Evolutionary conservation across 495 filamentous ascomycete genomes (phyloP).

Genomic region (Xylaria castorea): DNA sequence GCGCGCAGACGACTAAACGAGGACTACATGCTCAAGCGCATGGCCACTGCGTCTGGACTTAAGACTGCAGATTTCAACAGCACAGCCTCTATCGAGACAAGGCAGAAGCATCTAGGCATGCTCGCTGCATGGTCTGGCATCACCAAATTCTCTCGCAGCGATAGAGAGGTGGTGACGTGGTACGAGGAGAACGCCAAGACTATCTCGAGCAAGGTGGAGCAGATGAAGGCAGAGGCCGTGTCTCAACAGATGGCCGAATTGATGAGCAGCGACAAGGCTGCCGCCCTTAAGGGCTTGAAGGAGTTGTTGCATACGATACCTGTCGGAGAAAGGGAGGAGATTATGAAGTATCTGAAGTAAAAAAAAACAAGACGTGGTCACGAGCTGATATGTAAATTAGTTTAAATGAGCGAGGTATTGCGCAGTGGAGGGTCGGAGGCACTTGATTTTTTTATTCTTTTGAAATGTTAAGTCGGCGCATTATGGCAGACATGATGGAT

Average conservation of each 20-base stretch:
- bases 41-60: constrained; percentile 61
- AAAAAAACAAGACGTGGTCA: background rate
- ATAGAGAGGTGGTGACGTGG: constrained; percentile 88
- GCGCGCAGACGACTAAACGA: constrained; percentile 95
- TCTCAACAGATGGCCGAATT: constrained; percentile 79
- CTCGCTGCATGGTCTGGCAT: constrained; percentile 81
- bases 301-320: constrained; percentile 85
- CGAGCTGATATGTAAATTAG: constrained; percentile 10
- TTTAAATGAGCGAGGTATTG: background rate
- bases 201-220: constrained; percentile 79
- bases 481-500: background rate
- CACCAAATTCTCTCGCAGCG: constrained; percentile 73
- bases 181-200: constrained; percentile 93
- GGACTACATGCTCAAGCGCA: constrained; percentile 90
- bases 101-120: constrained; percentile 67
- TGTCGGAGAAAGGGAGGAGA: constrained; percentile 83
- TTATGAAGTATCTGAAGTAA: constrained; percentile 72
- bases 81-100: constrained; percentile 52
- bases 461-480: background rate
- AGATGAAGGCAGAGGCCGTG: constrained; percentile 76
- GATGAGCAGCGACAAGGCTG: constrained; percentile 65
- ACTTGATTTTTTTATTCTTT: background rate
- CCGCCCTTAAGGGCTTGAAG: constrained; percentile 84
- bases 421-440: background rate
- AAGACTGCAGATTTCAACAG: constrained; percentile 50